Conservation (phyloP, 2,329 filamentous ascomycete genomes). For the Hypoxylon sp. region DNA sequence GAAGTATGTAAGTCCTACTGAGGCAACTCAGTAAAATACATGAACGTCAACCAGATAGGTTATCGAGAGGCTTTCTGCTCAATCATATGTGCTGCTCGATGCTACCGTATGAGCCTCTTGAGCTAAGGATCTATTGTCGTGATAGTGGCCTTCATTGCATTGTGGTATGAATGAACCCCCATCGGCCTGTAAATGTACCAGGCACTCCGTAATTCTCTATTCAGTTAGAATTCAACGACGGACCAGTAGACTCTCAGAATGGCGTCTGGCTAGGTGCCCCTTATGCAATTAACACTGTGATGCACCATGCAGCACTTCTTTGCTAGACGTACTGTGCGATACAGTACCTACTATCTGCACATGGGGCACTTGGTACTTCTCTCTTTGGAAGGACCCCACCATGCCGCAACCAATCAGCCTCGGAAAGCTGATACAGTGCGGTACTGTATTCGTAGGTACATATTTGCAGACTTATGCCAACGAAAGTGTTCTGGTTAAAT, state of each 20-base stretch:
- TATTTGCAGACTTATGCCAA: no score
- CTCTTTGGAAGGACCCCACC: no score
- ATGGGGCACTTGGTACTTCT: no score
- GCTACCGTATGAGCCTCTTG: not conserved
- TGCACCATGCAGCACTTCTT: no score
- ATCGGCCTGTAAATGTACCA: not conserved
- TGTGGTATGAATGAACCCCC: not conserved
- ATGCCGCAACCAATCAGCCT: no score
- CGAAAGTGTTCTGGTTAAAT: no score
- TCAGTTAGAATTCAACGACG: not conserved
- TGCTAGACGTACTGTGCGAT: no score
- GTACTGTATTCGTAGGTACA: no score
- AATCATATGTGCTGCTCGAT: not conserved
- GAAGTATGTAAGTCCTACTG: not conserved
- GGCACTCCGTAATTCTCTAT: not conserved
- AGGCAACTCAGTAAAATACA: not conserved
- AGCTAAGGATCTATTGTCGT: not conserved
- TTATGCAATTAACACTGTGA: no score
- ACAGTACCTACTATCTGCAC: no score
- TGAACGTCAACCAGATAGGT: not conserved
- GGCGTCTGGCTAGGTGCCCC: no score
- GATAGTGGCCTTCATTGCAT: not conserved
- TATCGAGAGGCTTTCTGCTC: not conserved
- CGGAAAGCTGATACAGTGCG: no score
- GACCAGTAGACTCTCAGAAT: not conserved